Evolutionary conservation across 2,329 filamentous ascomycete genomes (phyloP), one percentile per base, ranked within the genome.

Genomic region (Rutstroemia sp.): DNA sequence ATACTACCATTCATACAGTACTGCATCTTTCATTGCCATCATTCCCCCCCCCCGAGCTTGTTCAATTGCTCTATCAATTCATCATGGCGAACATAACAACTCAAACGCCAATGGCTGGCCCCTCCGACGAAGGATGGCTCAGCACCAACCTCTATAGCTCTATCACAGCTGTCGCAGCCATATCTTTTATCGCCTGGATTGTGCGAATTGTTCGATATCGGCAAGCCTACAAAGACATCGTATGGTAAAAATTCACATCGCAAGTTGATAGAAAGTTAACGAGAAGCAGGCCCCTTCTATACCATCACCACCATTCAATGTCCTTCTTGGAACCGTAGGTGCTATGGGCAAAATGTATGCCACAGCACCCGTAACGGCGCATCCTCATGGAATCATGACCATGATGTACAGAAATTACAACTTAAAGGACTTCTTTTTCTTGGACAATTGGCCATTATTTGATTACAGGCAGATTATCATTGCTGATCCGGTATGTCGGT

Each of bases 371-470:
- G 19, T 44, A 25, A 45, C 25, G n/a, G 39, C 41, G 4, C 53
- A 56, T 37, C 53, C 53, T 27, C 53, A 56, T 45, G 47, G 38
- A 3, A 56, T 56, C n/a, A 56, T 56, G 53, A 56, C 53, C 10
- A 51, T 56, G 53, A 51, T 56, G 14, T 56, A 56, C 23, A 8
- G 46, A 7, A 25, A 51, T 7, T 56, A 56, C 3, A 44, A 45
- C 12, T 27, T 56, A 16, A 51, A 46, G 5, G 53, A 38, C 27
- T 23, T 56, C 18, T 56, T 56, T 14, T 19, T 51, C 25, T 19
- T 56, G 19, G 53, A 56, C 27, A 56, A 56, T 45, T 56, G 53
- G 53, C 53, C 53, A 16, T 56, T 56, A 4, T 51, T 51, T 51
- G 38, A 14, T 19, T 42, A 19, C 18, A 51, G 53, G 50, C 53